Conservation (phyloP, 495 filamentous ascomycete species). For the Hypoxylon cercidicola region DNA sequence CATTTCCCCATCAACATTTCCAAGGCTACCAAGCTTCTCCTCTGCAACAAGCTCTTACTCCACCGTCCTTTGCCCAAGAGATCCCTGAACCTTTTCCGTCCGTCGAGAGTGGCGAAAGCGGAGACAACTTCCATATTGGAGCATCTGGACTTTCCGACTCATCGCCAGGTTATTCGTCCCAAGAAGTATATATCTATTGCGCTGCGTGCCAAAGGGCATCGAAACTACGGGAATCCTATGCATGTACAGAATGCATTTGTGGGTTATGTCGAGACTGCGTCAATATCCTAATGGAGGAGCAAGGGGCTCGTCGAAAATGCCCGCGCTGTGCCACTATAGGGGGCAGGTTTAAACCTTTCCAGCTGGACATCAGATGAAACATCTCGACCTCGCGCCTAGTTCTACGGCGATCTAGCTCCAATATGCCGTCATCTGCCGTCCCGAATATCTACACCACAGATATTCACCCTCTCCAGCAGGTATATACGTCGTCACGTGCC, state of each 20-base stretch:
- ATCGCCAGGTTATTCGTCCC: slow-evolving; percentile 64
- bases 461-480: neutral
- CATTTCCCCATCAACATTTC: slow-evolving; percentile 68
- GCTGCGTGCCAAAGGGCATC: slow-evolving; percentile 80
- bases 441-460: slow-evolving; percentile 6
- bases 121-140: slow-evolving; percentile 73
- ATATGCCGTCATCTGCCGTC: neutral
- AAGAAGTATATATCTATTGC: slow-evolving; percentile 86
- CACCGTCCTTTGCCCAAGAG: slow-evolving; percentile 73
- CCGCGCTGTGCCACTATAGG: slow-evolving; percentile 73
- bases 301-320: slow-evolving; percentile 69
- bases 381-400: slow-evolving; percentile 3
- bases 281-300: slow-evolving; percentile 74
- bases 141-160: slow-evolving; percentile 63
- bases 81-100: slow-evolving; percentile 83
- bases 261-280: slow-evolving; percentile 89
- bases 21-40: slow-evolving; percentile 87
- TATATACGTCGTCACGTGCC: slow-evolving; percentile 1
- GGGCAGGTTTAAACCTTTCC: slow-evolving; percentile 74
- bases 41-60: slow-evolving; percentile 84
- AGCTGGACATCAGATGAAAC: slow-evolving; percentile 68
- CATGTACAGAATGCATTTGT: slow-evolving; percentile 94
- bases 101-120: slow-evolving; percentile 74
- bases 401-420: slow-evolving; percentile 2
- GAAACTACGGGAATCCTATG: slow-evolving; percentile 80